Evolutionary conservation across 2,329 filamentous ascomycete species (phyloP).

Genomic region (Coleophoma crateriformis): DNA sequence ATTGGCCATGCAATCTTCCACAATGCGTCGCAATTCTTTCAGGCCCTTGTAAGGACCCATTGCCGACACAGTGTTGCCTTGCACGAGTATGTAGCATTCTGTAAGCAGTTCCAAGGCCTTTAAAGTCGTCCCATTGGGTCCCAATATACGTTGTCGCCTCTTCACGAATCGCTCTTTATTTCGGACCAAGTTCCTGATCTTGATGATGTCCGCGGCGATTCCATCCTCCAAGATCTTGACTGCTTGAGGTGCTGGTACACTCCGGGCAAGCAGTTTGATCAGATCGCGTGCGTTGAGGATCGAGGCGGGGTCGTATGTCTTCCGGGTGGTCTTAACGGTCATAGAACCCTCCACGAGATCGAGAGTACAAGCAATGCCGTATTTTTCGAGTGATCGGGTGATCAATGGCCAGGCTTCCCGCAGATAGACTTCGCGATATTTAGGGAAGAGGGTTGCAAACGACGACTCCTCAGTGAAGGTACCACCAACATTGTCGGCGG

Average conservation of each 20-base stretch:
- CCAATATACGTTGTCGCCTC: conserved; percentile 84
- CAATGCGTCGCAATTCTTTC: conserved; percentile 83
- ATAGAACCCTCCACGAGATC: conserved; percentile 95
- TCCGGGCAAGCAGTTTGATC: conserved; percentile 86
- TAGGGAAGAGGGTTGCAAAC: conserved; percentile 84
- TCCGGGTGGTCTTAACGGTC: conserved; percentile 91
- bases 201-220: conserved; percentile 90
- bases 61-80: conserved; percentile 88
- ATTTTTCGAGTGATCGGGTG: conserved; percentile 79
- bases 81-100: conserved; percentile 86
- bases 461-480: conserved; percentile 90
- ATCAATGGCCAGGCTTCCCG: conserved; percentile 91
- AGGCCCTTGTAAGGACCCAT: conserved; percentile 93
- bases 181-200: conserved; percentile 82
- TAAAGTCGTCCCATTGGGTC: conserved; percentile 84
- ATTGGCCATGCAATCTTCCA: conserved; percentile 96
- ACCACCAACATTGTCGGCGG: conserved; percentile 78
- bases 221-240: conserved; percentile 92
- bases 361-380: conserved; percentile 83
- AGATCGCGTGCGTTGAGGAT: conserved; percentile 93
- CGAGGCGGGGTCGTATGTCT: conserved; percentile 85
- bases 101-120: conserved; percentile 93
- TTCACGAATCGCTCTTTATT: conserved; percentile 97
- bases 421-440: conserved; percentile 92
- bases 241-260: conserved; percentile 88